Base-by-base conservation (phyloP, 1,284 basidiomycete genomes). In the Flammula alnicola region DNA sequence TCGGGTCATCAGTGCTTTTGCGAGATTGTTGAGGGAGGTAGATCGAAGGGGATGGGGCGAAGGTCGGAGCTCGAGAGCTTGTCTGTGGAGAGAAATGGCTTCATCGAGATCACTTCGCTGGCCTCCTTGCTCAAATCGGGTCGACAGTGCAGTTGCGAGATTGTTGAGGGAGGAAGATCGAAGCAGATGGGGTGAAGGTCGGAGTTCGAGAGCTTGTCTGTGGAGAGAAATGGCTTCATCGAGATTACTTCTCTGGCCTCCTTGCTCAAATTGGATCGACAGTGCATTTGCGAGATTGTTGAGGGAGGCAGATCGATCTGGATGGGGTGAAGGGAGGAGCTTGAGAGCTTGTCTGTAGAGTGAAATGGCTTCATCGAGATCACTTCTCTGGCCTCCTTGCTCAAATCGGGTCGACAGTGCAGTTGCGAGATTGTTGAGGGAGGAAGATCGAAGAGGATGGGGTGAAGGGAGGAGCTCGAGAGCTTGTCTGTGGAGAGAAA, bases 211-310 rank as follows among this genome's bases (percentile, higher is more conserved):
- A 30, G 14, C 19, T 11, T 31, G 27, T 19, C 12, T 20, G 14
- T 30, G 9, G 10, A 44, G 26, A 19, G 16, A 14, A 10, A 50
- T 38, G 3, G 20, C 48, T n/a, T 32, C 20, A n/a, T 50, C 35
- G 14, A 49, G 19, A 31, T 44, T 36, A 2, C 14, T 36, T 27
- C 9, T 12, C 9, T 30, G 4, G 8, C 25, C 27, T 31, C 2
- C 11, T 2, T 30, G n/a, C n/a, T n/a, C n/a, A n/a, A n/a, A n/a
- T n/a, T n/a, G n/a, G n/a, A n/a, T n/a, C n/a, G n/a, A n/a, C n/a
- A n/a, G n/a, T n/a, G n/a, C n/a, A n/a, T n/a, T n/a, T n/a, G n/a
- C n/a, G n/a, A n/a, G n/a, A n/a, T n/a, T n/a, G n/a, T n/a, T n/a
- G n/a, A n/a, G n/a, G n/a, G n/a, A n/a, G n/a, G n/a, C n/a, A n/a